Evolutionary conservation across 768 basidiomycete species (phyloP).

Genomic region (Phaeolepiota aurea): DNA sequence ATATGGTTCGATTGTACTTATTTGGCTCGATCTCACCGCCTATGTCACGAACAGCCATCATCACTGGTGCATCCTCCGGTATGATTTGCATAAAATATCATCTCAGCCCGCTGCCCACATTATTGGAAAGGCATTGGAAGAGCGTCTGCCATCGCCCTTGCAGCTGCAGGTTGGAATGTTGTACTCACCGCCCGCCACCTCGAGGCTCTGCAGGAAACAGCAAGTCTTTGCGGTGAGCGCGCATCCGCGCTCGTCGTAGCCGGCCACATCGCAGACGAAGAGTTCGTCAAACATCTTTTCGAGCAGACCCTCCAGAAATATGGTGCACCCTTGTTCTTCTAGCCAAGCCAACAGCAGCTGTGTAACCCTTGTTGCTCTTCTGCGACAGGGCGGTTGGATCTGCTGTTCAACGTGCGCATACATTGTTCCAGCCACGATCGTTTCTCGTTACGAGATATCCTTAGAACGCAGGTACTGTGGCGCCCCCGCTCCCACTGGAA

Average conservation of each 20-base stretch:
- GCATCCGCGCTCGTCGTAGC: slow-evolving; percentile 33
- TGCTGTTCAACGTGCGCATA: slow-evolving; percentile 68
- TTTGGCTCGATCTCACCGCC: slow-evolving; percentile 5
- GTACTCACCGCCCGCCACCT: slow-evolving; percentile 57
- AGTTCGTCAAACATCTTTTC: slow-evolving; percentile 56
- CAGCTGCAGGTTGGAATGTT: slow-evolving; percentile 60
- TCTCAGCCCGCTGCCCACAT: background rate
- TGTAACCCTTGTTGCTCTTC: background rate
- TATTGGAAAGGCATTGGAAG: slow-evolving; percentile 50
- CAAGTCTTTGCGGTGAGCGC: slow-evolving; percentile 30
- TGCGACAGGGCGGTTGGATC: slow-evolving; percentile 50
- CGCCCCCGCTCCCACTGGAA: slow-evolving; percentile 45
- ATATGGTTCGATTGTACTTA: too few relatives aligned
- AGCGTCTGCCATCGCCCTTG: slow-evolving; percentile 58
- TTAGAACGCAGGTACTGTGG: slow-evolving; percentile 69
- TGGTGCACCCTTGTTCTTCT: slow-evolving; percentile 26
- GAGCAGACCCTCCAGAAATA: slow-evolving; percentile 40
- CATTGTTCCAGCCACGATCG: background rate
- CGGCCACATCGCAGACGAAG: slow-evolving; percentile 62
- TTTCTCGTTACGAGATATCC: background rate
- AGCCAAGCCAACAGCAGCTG: too few relatives aligned
- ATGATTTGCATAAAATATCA: background rate
- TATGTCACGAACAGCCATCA: slow-evolving; percentile 21
- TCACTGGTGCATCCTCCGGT: slow-evolving; percentile 53
- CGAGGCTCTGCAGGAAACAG: slow-evolving; percentile 52